Evolutionary conservation across 306 rosid species (phyloP), one percentile per base, ranked within the genome.

Genomic region (Delonix regia): DNA sequence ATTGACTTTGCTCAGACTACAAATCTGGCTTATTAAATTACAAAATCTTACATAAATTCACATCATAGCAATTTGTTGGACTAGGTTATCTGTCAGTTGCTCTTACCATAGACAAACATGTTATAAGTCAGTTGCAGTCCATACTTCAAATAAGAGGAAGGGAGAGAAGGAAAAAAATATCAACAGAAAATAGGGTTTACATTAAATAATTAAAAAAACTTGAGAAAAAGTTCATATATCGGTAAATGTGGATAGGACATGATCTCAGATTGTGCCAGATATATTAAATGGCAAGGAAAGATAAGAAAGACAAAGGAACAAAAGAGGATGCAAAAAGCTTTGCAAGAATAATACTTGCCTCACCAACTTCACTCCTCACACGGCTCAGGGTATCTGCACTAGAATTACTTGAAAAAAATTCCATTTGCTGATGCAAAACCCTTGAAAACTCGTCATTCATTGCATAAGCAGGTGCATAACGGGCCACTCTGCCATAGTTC

Each of bases 391-490:
- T 87, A 87, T 96, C 99, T 2, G 86, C 94, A 71, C 86, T 88
- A 10, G 96, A 84, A 85, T 85, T 91, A 69, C 98, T 88, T 51
- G 98, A 96, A 83, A 91, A 96, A 48, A 88, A 96, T 81, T 96
- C 99, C 99, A 96, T 96, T 81, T 93, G 99, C 74, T 93, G 99
- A 83, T 96, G 99, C 80, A 96, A 81, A 61, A 96, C 99, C 84
- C 99, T 90, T 48, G 99, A 96, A 82, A 96, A 96, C 70, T 96
- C 99, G 36, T 96, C 99, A 60, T 96, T 96, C 99, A 96, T 96
- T 39, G 99, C 96, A 89, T 96, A 96, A 33, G 99, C 99, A 48
- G 97, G 97, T 18, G 99, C 94, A 73, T 86, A 85, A 21, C 80
- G 80, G 27, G 97, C 99, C 76, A 96, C 98, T 85, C 91, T 87